Base-by-base conservation (phyloP, 306 rosid species). In the Glycine tomentella region DNA sequence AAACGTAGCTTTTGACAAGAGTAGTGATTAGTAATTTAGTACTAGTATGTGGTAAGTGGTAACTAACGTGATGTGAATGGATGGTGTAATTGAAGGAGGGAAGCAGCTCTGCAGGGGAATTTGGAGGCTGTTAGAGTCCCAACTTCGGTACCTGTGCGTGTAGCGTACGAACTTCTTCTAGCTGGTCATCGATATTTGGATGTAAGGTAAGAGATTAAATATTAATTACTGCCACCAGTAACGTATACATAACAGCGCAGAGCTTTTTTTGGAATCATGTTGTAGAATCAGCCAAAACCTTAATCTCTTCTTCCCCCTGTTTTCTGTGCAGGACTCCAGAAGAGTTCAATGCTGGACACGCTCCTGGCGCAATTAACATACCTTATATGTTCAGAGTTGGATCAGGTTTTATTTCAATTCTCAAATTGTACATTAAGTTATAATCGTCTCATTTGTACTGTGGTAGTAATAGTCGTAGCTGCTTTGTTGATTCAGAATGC, bases 161-260 rank as follows among this genome's bases (percentile, higher is more conserved):
- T 93, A 13, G 99, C 98, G 0, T 87, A 84, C 38, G 98, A 93
- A 73, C 97, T 95, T 78, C 86, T 88, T 81, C 96, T 87, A n/a
- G 99, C 99, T 55, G 98, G 99, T 15, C 94, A 93, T 70, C 87
- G 88, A 8, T 95, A 88, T 83, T 87, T 95, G 84, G 99, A 93
- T 78, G 98, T 95, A n/a, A 93, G 98, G 98, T 87, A 36, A 76
- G 14, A 5, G 25, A 42, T 62, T 38, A 4, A 56, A 25, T 25
- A 25, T 25, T 25, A 25, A 25, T 25, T 25, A 25, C 31, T 25
- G 1, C 31, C 31, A 25, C 31, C 31, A 25, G 1, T 25, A 25
- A 25, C 2, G 31, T 25, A 1, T 25, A 25, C 31, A 25, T 25
- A 25, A 25, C 31, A 25, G 31, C 31, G n/a, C 38, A 9, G 33